Base-by-base conservation (phyloP, 139 green algal genomes). In the Micromonas pusilla region DNA sequence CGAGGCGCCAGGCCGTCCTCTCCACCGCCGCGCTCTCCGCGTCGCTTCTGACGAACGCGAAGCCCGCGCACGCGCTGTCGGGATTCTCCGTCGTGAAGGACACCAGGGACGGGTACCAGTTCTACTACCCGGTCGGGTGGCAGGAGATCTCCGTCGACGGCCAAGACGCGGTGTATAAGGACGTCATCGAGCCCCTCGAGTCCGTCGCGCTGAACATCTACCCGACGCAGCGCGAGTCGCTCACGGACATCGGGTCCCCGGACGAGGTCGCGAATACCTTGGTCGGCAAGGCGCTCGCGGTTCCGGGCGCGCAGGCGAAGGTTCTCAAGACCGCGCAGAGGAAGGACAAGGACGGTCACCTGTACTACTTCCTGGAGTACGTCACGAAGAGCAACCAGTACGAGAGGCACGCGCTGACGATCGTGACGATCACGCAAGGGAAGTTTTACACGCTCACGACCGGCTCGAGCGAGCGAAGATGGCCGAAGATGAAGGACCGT, bases 161-260 rank as follows among this genome's bases (percentile, higher is more conserved):
- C 72, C 82, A 92, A 82, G 94, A 98, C 62, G 82, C 95, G 1
- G 91, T 97, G 21, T 98, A 90, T 86, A 99, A 99, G 88, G 94
- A 99, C 73, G 85, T 99, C 31, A 96, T 99, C 57, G 95, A 99
- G 92, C 95, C 95, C 9, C 87, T 99, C 45, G 95, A 99, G 87
- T 90, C 64, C 26, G 91, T 97, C 21, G 91, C 84, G 65, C 91
- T 98, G 25, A 93, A 86, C 52, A 83, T 97, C 28, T 89, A 93
- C 30, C 81, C 87, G 52, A 98, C 94, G 3, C 89, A 97, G 54
- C 97, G 94, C 83, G 64, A 83, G 6, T 86, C 86, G 45, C 85
- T 99, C 19, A 84, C 68, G 4, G 95, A 98, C 52, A 96, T 95
- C 83, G 95, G 95, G 3, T 62, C 68, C 32, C 70, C 82, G 26